phyloP scores from a whole-genome alignment of 305 asterid genomes.

The Solanum hybrid region DNA sequence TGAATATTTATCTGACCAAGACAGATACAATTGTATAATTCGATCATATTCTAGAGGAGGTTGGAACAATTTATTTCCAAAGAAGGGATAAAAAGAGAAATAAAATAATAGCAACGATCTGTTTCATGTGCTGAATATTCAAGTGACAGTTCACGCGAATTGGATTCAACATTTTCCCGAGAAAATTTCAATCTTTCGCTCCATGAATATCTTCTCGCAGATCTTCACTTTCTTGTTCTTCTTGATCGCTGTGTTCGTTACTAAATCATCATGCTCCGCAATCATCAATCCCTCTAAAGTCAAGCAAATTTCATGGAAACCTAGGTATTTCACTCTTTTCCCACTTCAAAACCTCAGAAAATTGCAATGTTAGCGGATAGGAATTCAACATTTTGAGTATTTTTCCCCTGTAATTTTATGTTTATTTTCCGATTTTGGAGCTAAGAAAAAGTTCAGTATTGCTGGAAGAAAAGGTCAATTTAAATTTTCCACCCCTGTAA shows the following conservation, averaged over 20 bases:
- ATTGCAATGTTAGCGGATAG: neutral
- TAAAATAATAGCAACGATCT: neutral
- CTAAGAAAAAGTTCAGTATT: neutral
- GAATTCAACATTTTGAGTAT: neutral
- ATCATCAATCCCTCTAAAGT: constrained; percentile 89
- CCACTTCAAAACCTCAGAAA: neutral
- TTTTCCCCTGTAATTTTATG: neutral
- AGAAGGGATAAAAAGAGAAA: neutral
- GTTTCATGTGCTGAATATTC: neutral
- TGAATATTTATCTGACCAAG: too few relatives aligned
- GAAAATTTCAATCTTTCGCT: neutral
- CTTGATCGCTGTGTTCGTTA: constrained; percentile 40
- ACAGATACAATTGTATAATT: neutral
- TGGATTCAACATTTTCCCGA: constrained; percentile 3
- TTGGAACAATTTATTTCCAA: neutral
- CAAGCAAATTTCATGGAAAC: constrained; percentile 75
- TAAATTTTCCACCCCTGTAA: too few relatives aligned
- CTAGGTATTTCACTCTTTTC: constrained; percentile 40
- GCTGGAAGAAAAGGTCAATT: neutral
- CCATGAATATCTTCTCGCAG: constrained; percentile 25
- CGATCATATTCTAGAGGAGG: neutral
- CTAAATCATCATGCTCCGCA: constrained; percentile 34
- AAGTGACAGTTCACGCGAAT: neutral
- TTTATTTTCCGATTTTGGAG: neutral
- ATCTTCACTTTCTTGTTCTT: constrained; percentile 28